phyloP scores from a whole-genome alignment of 2,329 filamentous ascomycete species.

The Diaporthe destruens region DNA sequence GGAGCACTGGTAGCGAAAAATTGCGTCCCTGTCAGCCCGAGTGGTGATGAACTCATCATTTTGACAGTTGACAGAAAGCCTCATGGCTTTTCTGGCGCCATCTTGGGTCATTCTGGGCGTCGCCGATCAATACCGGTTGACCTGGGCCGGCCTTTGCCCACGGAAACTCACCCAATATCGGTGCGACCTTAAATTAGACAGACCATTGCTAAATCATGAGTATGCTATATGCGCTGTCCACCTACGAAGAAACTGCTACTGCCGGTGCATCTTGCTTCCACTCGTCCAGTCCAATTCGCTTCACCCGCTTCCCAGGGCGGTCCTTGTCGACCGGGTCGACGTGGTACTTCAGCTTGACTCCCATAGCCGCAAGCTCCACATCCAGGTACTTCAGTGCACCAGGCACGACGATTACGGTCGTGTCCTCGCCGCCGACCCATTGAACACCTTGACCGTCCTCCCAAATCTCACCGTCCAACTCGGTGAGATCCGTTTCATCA shows the following conservation, averaged over 20 bases:
- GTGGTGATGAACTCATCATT: background rate
- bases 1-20: conserved; percentile 4
- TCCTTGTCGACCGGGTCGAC: conserved; percentile 71
- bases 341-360: conserved; percentile 89
- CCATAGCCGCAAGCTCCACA: conserved; percentile 96
- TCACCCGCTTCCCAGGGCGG: conserved; percentile 61
- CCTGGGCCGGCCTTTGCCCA: background rate
- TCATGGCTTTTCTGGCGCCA: conserved; percentile 20
- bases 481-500: conserved; percentile 67
- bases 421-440: conserved; percentile 90
- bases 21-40: background rate
- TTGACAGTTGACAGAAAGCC: conserved; percentile 17
- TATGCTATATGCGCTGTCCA: conserved; percentile 7
- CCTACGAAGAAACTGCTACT: conserved; percentile 37
- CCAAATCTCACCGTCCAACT: conserved; percentile 82
- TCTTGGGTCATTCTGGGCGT: background rate
- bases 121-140: background rate
- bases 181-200: conserved; percentile 35
- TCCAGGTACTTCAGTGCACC: conserved; percentile 94
- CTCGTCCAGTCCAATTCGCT: conserved; percentile 38
- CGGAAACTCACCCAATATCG: background rate
- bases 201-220: conserved; percentile 33
- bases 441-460: conserved; percentile 88
- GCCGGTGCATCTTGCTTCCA: conserved; percentile 39
- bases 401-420: conserved; percentile 91